Evolutionary conservation across 371 early-diverging fungal genomes (phyloP).

Genomic region (Mucor circinelloides): DNA sequence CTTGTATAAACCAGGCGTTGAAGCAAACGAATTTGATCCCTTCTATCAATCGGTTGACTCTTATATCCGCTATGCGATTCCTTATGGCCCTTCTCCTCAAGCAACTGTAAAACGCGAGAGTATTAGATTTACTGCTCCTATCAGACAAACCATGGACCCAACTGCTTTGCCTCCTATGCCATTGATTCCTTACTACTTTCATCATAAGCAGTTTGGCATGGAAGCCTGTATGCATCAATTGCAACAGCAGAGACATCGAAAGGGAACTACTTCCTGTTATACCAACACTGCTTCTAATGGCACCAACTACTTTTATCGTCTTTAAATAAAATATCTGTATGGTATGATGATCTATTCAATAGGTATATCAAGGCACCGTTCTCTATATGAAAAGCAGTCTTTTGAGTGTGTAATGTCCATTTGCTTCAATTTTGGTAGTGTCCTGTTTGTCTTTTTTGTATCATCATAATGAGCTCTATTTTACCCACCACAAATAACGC

Average conservation of each 20-base stretch:
- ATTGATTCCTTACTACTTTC: slow-evolving; percentile 25
- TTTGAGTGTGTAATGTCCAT: neutral
- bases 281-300: neutral
- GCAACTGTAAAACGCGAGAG: neutral
- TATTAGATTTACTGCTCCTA: neutral
- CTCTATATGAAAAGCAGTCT: neutral
- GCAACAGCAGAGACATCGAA: neutral
- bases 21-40: neutral
- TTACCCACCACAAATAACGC: slow-evolving; percentile 7
- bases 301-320: neutral
- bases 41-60: neutral
- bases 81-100: neutral
- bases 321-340: neutral
- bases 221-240: slow-evolving; percentile 28
- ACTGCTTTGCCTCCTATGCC: slow-evolving; percentile 2
- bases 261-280: neutral
- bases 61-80: neutral
- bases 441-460: neutral
- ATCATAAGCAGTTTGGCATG: slow-evolving; percentile 27
- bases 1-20: neutral
- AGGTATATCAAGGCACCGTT: neutral
- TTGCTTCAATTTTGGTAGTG: neutral
- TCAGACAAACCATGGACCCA: neutral
- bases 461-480: slow-evolving; percentile 1
- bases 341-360: neutral